Evolutionary conservation across 1,139 yeast species (phyloP), one percentile per base, ranked within the genome.

Genomic region (Yamadazyma epiphylla): DNA sequence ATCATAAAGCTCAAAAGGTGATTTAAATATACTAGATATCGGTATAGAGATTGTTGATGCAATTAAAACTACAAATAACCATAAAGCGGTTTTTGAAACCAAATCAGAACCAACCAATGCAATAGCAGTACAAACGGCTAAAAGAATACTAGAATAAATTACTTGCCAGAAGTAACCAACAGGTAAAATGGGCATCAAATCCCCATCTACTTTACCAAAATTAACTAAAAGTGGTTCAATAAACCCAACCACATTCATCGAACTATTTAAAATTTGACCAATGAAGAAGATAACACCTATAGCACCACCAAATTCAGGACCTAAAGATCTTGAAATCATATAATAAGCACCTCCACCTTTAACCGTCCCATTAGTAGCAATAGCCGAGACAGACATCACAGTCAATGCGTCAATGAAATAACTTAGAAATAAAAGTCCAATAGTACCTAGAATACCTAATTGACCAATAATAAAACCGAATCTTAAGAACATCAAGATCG

Each of bases 301-400:
- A 2, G 91, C 80, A 3, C 91, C 91, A 20, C 94, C 94, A 53
- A 83, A 83, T 47, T 83, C 94, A 2, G 88, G 89, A 0, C 94
- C 94, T 39, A 83, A 58, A 24, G 87, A 78, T 46, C 94, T 60
- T 11, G 87, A 79, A 26, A 83, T 80, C 89, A 83, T 83, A 44
- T 80, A 82, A 49, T 83, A 83, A 1, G 91, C 89, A 19, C 94
- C 94, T 11, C 94, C 94, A 15, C 91, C 91, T 47, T 80, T 71
- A 9, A 83, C 91, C 0, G 86, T 81, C 16, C 94, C 94, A 50
- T 83, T 83, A 3, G 94, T 83, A 2, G 88, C 81, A 35, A 83
- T 83, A 3, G 91, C 91, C 39, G 86, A 77, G 36, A 83, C 73
- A 23, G 88, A 80, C 45, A 83, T 52, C 0, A 87, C 82, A 0